A percentile compares a stretch with the other conserved stretches of the same genome.
Conservation (phyloP, 106 monocot genomes). For the Dendrobium nobile region DNA sequence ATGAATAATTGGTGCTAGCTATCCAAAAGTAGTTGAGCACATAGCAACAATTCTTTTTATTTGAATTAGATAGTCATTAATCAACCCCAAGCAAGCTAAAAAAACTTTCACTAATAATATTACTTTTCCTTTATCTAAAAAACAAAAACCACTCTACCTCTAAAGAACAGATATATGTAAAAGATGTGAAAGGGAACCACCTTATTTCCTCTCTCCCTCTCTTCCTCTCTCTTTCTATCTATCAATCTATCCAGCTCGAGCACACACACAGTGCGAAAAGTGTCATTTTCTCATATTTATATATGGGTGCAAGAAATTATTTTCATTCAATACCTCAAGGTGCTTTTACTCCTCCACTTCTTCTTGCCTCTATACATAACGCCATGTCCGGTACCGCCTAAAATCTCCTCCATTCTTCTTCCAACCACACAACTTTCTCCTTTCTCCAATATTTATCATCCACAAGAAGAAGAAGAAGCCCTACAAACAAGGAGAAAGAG, state of each 20-base stretch:
- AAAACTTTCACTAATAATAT: background rate
- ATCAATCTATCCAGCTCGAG: background rate
- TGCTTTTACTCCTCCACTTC: background rate
- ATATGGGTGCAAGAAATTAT: conserved; percentile 1
- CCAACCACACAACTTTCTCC: background rate
- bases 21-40: background rate
- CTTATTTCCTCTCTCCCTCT: background rate
- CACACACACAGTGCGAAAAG: background rate
- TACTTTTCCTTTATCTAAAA: background rate
- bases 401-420: background rate
- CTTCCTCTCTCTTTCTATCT: conserved; percentile 1
- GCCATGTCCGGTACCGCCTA: background rate
- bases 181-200: background rate
- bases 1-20: background rate
- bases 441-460: background rate
- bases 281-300: conserved; percentile 11
- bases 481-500: no score
- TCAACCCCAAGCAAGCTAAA: background rate
- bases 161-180: background rate
- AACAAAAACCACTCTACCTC: background rate
- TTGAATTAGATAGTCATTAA: background rate
- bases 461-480: background rate
- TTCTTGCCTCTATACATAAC: background rate
- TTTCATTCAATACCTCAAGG: background rate
- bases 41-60: background rate